These are phyloP conservation scores for Opeltia flavorubescens DNA, from an alignment of 495 filamentous ascomycete species.

Conservation along the genomic window DNA sequence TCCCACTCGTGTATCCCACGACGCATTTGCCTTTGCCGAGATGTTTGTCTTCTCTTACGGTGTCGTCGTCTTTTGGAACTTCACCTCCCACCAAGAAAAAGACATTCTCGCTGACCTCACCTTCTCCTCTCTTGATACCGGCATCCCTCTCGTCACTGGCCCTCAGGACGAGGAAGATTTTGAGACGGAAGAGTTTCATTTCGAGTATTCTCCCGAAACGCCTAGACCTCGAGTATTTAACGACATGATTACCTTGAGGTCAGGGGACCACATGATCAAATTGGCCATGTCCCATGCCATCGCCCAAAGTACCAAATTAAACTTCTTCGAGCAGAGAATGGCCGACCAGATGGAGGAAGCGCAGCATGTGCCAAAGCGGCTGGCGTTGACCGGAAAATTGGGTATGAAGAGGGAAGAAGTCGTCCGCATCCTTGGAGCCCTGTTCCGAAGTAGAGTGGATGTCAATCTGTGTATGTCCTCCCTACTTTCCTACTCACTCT, in stretches of 20 bases:
- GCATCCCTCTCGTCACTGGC: conserved; percentile 49
- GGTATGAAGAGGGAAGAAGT: conserved; percentile 90
- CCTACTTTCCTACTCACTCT: not conserved
- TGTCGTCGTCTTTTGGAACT: conserved; percentile 98
- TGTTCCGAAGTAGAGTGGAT: conserved; percentile 91
- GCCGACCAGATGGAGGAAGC: conserved; percentile 83
- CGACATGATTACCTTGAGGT: conserved; percentile 95
- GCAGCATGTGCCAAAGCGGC: conserved; percentile 74
- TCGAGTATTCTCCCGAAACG: conserved; percentile 81
- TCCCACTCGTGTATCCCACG: conserved; percentile 40
- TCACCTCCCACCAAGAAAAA: conserved; percentile 89
- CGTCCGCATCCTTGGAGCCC: conserved; percentile 71
- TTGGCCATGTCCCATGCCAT: conserved; percentile 94
- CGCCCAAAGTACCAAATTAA: conserved; percentile 91
- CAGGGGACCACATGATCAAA: conserved; percentile 97
- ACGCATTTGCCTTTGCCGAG: conserved; percentile 68
- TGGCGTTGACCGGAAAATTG: conserved; percentile 78
- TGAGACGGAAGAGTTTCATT: conserved; percentile 94
- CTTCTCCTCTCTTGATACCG: conserved; percentile 55
- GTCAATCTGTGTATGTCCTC: conserved; percentile 81
- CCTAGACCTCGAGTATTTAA: conserved; percentile 86
- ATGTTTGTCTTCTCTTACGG: conserved; percentile 98
- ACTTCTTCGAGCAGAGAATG: conserved; percentile 96
- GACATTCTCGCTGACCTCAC: conserved; percentile 91
- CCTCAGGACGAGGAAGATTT: conserved; percentile 74